A percentile compares a stretch with the other conserved stretches of the same genome.
Evolutionary conservation across 768 basidiomycete species (phyloP).

Genomic region (Albatrellus ellisii): DNA sequence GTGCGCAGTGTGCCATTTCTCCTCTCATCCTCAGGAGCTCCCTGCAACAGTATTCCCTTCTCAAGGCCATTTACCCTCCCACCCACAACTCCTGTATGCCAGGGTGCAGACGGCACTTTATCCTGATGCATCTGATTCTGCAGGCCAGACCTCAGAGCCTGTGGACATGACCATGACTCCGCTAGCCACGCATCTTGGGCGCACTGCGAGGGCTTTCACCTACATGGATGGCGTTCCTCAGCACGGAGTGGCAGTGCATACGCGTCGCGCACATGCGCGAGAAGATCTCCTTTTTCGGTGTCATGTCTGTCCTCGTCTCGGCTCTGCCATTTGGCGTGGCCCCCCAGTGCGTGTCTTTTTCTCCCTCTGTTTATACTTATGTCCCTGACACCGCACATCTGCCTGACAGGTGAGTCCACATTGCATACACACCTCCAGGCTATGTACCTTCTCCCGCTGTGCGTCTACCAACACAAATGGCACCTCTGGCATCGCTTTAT

Average conservation of each 20-base stretch:
- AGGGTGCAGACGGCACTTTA: no score
- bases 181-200: no score
- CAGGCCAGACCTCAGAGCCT: no score
- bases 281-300: constrained; percentile 88
- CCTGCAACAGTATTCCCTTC: no score
- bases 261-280: constrained; percentile 75
- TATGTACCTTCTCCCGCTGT: constrained; percentile 68
- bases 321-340: constrained; percentile 81
- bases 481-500: constrained; percentile 92
- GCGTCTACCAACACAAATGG: constrained; percentile 82
- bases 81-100: no score
- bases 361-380: no score
- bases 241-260: constrained; percentile 84
- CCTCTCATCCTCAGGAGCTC: no score
- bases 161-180: no score
- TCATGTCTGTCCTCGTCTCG: constrained; percentile 77
- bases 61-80: no score
- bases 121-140: no score
- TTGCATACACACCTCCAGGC: constrained; percentile 74
- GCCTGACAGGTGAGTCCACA: constrained; percentile 66
- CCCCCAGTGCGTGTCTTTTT: constrained; percentile 55
- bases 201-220: no score
- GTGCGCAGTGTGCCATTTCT: no score
- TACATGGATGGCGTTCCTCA: constrained; percentile 68
- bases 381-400: constrained; percentile 10